phyloP scores from a whole-genome alignment of 1,284 basidiomycete genomes.

The Leccinum ponderosum region DNA sequence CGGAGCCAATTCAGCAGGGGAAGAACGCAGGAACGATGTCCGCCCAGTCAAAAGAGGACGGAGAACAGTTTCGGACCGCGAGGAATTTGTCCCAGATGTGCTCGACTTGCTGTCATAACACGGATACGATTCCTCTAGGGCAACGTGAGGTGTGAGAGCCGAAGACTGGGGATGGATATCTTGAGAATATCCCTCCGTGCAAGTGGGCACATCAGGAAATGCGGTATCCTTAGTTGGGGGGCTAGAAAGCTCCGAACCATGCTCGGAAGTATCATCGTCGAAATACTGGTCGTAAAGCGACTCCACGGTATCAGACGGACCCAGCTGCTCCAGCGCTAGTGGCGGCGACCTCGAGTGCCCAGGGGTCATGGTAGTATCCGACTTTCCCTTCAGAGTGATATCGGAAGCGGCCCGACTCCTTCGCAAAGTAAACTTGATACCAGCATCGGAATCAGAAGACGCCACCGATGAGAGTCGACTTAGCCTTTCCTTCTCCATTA shows the following conservation, averaged over 20 bases:
- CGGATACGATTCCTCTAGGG: not conserved
- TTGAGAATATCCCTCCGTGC: not conserved
- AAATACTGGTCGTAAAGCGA: constrained; percentile 30
- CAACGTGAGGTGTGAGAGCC: not conserved
- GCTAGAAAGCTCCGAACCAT: not conserved
- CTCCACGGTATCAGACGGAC: constrained; percentile 18
- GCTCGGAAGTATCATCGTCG: constrained; percentile 6
- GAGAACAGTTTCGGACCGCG: constrained; percentile 13
- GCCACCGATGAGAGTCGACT: constrained; percentile 4
- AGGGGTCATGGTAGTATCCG: constrained; percentile 6
- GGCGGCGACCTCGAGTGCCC: not conserved
- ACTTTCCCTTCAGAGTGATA: constrained; percentile 29
- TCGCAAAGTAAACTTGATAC: constrained; percentile 10
- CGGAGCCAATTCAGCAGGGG: constrained; percentile 14
- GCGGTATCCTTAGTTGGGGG: not conserved
- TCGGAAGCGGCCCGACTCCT: constrained; percentile 33
- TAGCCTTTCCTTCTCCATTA: constrained; percentile 19
- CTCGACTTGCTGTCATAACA: not conserved
- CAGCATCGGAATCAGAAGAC: not conserved
- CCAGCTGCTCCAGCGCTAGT: not conserved
- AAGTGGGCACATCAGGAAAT: not conserved
- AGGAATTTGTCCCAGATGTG: constrained; percentile 3
- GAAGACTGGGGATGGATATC: not conserved
- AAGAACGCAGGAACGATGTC: constrained; percentile 14
- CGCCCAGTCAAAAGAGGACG: constrained; percentile 28